Conservation (phyloP, 176 grass and related monocot species). For the maize (Zea mays) region Zm-B73-REFERENCE-NAM-5.0 NC_050102.1:2615001-2615500, state of each 20-base stretch:
- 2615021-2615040: conserved; percentile 67
- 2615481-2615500: no score
- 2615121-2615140: conserved; percentile 65
- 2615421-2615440: conserved; percentile 47
- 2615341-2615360: conserved; percentile 66
- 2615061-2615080: conserved; percentile 90
- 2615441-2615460: conserved; percentile 49
- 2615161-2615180: conserved; percentile 83
- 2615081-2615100: conserved; percentile 90
- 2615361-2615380: conserved; percentile 48
- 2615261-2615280: no score
- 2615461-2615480: no score
- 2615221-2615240: no score
- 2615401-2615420: conserved; percentile 47
- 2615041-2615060: conserved; percentile 78
- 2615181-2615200: conserved; percentile 49
- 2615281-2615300: no score
- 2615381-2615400: conserved; percentile 35
- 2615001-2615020: no score
- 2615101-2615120: conserved; percentile 73
- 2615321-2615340: conserved; percentile 9
- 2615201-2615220: no score
- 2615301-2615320: no score
- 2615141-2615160: conserved; percentile 78
- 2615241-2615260: no score